A percentile compares a stretch with the other conserved stretches of the same genome.
Conservation (phyloP, 31 red algal species). For the Asparagopsis taxiformis region DNA sequence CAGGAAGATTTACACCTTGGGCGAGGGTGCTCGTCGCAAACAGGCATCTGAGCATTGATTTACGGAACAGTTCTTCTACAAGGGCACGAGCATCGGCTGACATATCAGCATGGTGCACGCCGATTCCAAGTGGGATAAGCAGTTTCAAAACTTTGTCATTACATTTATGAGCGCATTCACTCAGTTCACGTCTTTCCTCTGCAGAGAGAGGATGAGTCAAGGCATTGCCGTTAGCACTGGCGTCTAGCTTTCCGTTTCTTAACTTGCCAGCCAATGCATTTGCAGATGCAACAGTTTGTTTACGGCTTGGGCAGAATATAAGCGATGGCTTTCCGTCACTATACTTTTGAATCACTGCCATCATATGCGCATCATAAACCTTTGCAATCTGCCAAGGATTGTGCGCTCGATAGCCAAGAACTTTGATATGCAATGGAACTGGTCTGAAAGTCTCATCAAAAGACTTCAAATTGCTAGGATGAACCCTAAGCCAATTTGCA, state of each 20-base stretch:
- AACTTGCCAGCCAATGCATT: conserved; percentile 35
- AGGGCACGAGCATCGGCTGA: conserved; percentile 23
- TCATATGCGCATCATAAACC: conserved; percentile 29
- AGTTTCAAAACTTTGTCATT: conserved; percentile 24
- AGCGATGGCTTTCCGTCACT: conserved; percentile 41
- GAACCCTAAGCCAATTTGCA: conserved; percentile 57
- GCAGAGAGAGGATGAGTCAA: conserved; percentile 27
- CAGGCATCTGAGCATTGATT: conserved; percentile 43
- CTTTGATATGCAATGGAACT: conserved; percentile 20
- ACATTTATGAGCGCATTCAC: conserved; percentile 9
- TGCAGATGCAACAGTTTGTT: conserved; percentile 51
- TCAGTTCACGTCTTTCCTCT: conserved; percentile 15
- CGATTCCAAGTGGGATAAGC: conserved; percentile 45
- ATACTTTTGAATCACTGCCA: conserved; percentile 17
- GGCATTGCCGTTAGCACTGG: conserved; percentile 5
- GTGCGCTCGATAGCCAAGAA: conserved; percentile 19
- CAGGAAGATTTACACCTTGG: conserved; percentile 93
- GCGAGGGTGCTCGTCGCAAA: conserved; percentile 89
- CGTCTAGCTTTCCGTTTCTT: neutral
- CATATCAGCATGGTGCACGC: conserved; percentile 85
- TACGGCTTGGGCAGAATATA: conserved; percentile 62
- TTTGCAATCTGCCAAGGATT: conserved; percentile 38
- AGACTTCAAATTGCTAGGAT: conserved; percentile 11
- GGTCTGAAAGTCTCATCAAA: conserved; percentile 79
- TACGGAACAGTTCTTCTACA: conserved; percentile 70